phyloP scores from a whole-genome alignment of 2,329 filamentous ascomycete genomes.

The Botrytis porri region DNA sequence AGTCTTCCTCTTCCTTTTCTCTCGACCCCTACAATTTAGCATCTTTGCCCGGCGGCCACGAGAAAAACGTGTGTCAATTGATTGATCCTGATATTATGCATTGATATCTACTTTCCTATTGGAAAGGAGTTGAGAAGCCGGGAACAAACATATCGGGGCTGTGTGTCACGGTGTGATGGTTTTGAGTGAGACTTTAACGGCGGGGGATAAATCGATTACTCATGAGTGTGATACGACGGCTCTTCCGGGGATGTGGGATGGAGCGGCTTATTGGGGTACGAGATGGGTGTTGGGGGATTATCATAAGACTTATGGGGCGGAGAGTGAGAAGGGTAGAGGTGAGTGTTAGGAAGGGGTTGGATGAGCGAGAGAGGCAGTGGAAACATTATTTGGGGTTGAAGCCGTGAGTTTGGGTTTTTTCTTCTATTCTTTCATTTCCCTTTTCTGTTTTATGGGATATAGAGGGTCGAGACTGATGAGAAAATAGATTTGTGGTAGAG shows the following conservation, averaged over 20 bases:
- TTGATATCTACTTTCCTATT: slow-evolving; percentile 45
- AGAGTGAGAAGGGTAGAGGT: slow-evolving; percentile 49
- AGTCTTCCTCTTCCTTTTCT: slow-evolving; percentile 45
- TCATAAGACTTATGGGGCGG: slow-evolving; percentile 54
- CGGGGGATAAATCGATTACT: slow-evolving; percentile 42
- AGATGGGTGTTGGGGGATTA: slow-evolving; percentile 51
- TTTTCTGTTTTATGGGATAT: neutral
- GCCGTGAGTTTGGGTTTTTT: slow-evolving; percentile 41
- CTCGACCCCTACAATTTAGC: slow-evolving; percentile 48
- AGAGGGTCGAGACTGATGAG: neutral
- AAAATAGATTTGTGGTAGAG: slow-evolving; percentile 46
- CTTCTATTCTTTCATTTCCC: neutral
- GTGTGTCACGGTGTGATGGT: slow-evolving; percentile 54
- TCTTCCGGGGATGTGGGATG: slow-evolving; percentile 49
- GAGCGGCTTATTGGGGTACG: slow-evolving; percentile 49
- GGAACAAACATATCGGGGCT: slow-evolving; percentile 46
- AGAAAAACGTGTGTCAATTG: slow-evolving; percentile 50
- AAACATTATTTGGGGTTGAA: slow-evolving; percentile 43
- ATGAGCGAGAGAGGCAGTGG: slow-evolving; percentile 44
- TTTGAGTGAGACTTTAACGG: slow-evolving; percentile 43
- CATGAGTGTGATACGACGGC: slow-evolving; percentile 49
- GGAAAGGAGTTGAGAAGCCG: slow-evolving; percentile 47
- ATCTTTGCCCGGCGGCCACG: slow-evolving; percentile 52
- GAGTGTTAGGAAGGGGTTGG: slow-evolving; percentile 45
- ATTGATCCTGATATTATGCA: slow-evolving; percentile 49